phyloP scores from a whole-genome alignment of 768 basidiomycete genomes.

The Strobilomyces dryophilus region DNA sequence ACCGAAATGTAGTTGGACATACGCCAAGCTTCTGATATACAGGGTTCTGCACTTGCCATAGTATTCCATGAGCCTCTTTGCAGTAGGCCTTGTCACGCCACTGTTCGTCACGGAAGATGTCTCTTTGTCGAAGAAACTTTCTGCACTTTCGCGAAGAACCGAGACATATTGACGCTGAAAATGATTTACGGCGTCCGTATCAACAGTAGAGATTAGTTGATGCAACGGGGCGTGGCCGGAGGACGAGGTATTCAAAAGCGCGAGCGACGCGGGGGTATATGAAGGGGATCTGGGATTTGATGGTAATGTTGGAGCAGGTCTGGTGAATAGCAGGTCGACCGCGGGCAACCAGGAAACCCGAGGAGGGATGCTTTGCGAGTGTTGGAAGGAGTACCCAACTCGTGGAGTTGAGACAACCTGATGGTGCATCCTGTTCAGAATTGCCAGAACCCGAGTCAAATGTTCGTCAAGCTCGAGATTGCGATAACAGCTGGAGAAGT shows the following conservation, averaged over 20 bases:
- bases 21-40: neutral
- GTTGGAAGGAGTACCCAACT: neutral
- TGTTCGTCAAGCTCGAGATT: neutral
- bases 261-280: neutral
- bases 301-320: neutral
- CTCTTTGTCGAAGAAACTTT: neutral
- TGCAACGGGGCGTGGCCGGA: neutral
- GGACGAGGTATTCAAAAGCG: neutral
- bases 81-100: neutral
- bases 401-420: neutral
- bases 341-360: neutral
- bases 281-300: neutral
- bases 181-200: conserved; percentile 4
- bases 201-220: conserved; percentile 4
- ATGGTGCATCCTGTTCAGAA: neutral
- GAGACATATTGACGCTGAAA: neutral
- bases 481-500: neutral
- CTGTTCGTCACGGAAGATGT: neutral
- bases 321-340: neutral
- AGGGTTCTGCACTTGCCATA: neutral
- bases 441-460: neutral
- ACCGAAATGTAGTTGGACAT: neutral
- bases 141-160: neutral
- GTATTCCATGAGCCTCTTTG: neutral
- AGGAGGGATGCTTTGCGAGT: neutral